Evolutionary conservation across 2,329 filamentous ascomycete species (phyloP).

Genomic region (Fusarium devonianum): DNA sequence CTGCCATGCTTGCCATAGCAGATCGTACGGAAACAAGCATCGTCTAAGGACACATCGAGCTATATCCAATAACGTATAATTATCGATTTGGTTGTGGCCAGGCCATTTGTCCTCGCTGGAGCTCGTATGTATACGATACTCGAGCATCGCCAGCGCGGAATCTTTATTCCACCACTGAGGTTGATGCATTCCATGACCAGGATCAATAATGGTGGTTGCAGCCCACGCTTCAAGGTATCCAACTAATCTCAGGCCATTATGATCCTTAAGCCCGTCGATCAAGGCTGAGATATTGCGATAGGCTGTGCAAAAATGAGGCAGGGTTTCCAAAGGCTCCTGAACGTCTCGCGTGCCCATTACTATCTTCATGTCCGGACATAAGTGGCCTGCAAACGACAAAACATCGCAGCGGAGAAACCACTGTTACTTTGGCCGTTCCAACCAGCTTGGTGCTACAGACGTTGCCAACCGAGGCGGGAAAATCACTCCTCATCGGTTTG

Average conservation of each 20-base stretch:
- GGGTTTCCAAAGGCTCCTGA: conserved; percentile 8
- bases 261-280: conserved; percentile 7
- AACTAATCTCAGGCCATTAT: conserved; percentile 2
- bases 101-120: conserved; percentile 7
- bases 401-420: neutral
- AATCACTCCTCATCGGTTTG: conserved; percentile 28
- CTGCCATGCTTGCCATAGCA: conserved; percentile 6
- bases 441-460: conserved; percentile 7
- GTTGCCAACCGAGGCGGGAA: neutral
- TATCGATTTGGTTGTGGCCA: conserved; percentile 10
- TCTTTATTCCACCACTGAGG: conserved; percentile 28
- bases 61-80: neutral
- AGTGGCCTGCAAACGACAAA: conserved; percentile 8
- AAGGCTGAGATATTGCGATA: conserved; percentile 8
- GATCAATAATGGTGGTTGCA: neutral
- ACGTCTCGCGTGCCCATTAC: conserved; percentile 21
- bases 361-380: conserved; percentile 6
- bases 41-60: neutral
- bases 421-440: conserved; percentile 1
- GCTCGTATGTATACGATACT: conserved; percentile 1
- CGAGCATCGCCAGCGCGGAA: neutral
- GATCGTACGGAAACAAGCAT: neutral
- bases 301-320: conserved; percentile 9
- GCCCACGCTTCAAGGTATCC: conserved; percentile 1
- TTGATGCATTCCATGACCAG: neutral